Base-by-base conservation (phyloP, 495 filamentous ascomycete genomes). In the Umbilicaria muhlenbergii region DNA sequence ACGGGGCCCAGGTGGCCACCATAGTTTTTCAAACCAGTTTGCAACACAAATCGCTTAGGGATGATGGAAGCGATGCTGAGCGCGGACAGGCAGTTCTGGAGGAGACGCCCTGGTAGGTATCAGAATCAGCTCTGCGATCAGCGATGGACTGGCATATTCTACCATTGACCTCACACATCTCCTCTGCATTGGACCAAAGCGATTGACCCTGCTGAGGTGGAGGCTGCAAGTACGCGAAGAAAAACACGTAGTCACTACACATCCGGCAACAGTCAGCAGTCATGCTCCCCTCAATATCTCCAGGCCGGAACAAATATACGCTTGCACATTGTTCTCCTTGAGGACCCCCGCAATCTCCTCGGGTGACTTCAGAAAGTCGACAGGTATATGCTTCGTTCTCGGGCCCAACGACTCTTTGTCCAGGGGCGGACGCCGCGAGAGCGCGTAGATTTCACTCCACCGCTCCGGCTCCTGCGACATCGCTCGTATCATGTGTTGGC, bases 191-290 rank as follows among this genome's bases (percentile, higher is more conserved):
- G 44, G 56, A 59, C 69, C 64, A 73, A 24, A 70, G 56, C 24
- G 56, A 51, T 12, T 49, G 41, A 2, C 64, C 58, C 24, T 56
- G 48, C 18, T 63, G 60, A 3, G 59, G 61, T 10, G 55, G 35
- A 1, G 64, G 60, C 46, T 77, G 71, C 36, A 71, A 57, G 56
- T 77, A 77, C 2, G 65, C 59, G 35, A 66, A 67, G 59, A 73
- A 77, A 57, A 75, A 75, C 14, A 74, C 58, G 48, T 74, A 63
- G 49, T 73, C 70, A 16, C 1, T 28, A 28, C 8, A 8, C 24
- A 1, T 28, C 24, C 4, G 6, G 5, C 24, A 1, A 7, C 6
- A 28, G 24, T 28, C 8, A 28, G 24, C 6, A 6, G 2, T 28
- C 24, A 8, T 28, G 24, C 24, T 5, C 5, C 6, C 24, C 24